These are phyloP conservation scores for Cercospora janseana DNA, from an alignment of 2,329 filamentous ascomycete genomes.

Conservation along the genomic window DNA sequence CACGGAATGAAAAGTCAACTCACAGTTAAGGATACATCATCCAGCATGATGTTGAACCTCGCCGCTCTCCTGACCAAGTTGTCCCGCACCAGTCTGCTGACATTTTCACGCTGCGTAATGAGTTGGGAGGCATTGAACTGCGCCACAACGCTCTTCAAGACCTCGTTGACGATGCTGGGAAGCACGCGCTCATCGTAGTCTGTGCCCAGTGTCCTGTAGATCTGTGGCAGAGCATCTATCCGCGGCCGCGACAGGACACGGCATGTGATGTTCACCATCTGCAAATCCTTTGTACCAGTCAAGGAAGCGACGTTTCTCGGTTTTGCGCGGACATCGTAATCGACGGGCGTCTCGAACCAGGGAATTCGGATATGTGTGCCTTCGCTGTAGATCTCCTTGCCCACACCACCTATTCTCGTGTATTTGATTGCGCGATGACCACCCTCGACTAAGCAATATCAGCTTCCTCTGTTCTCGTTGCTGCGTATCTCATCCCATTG, in stretches of 20 bases:
- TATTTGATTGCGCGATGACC: slow-evolving; percentile 99
- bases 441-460: slow-evolving; percentile 68
- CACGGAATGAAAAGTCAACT: slow-evolving; percentile 15
- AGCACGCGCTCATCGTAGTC: slow-evolving; percentile 98
- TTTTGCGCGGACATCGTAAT: slow-evolving; percentile 96
- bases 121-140: slow-evolving; percentile 98
- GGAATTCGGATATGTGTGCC: slow-evolving; percentile 93
- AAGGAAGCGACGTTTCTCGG: slow-evolving; percentile 94
- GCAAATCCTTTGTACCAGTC: slow-evolving; percentile 96
- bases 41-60: slow-evolving; percentile 93
- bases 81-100: slow-evolving; percentile 85
- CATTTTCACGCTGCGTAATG: slow-evolving; percentile 98
- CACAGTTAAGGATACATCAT: slow-evolving; percentile 88
- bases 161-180: slow-evolving; percentile 98
- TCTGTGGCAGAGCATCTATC: slow-evolving; percentile 85
- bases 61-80: slow-evolving; percentile 88
- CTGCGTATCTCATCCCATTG: background rate
- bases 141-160: slow-evolving; percentile 95
- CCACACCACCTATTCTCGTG: slow-evolving; percentile 80
- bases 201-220: slow-evolving; percentile 90
- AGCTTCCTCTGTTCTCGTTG: too few species aligned
- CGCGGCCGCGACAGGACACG: slow-evolving; percentile 93
- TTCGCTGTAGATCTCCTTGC: slow-evolving; percentile 95
- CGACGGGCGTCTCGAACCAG: slow-evolving; percentile 95
- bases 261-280: slow-evolving; percentile 99